Evolutionary conservation across 352 stramenopile genomes (phyloP).

Genomic region (Phytopythium chamaehyphon): DNA sequence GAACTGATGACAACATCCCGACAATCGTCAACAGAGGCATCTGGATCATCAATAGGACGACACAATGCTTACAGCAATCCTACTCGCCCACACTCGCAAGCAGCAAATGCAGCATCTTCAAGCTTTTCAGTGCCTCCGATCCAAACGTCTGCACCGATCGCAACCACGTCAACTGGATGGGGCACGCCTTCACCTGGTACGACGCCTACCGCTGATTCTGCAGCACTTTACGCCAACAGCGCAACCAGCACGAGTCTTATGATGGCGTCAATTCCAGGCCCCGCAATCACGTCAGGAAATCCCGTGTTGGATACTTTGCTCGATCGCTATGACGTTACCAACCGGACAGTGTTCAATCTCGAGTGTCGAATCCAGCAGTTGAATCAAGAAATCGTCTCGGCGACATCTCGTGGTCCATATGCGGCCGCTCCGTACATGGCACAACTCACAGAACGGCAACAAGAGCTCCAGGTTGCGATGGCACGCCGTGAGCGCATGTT

Average conservation of each 20-base stretch:
- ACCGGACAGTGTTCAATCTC: slow-evolving; percentile 31
- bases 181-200: neutral
- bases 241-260: neutral
- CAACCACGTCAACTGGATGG: neutral
- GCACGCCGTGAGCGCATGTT: slow-evolving; percentile 29
- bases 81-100: too few relatives aligned
- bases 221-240: neutral
- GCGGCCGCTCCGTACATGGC: slow-evolving; percentile 20
- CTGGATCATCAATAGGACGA: neutral
- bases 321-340: slow-evolving; percentile 45
- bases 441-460: slow-evolving; percentile 23
- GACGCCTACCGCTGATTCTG: neutral
- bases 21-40: too few relatives aligned
- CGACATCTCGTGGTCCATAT: slow-evolving; percentile 42
- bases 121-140: slow-evolving; percentile 1
- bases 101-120: too few relatives aligned
- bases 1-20: slow-evolving; percentile 3
- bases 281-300: slow-evolving; percentile 28
- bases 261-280: slow-evolving; percentile 5
- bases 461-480: slow-evolving; percentile 24
- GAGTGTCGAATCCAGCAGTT: slow-evolving; percentile 36
- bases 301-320: slow-evolving; percentile 53
- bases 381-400: slow-evolving; percentile 40
- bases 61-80: neutral
- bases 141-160: neutral